Evolutionary conservation across 441 rosid genomes (phyloP), one percentile per base, ranked within the genome.

Genomic region (Gossypium gossypioides): DNA sequence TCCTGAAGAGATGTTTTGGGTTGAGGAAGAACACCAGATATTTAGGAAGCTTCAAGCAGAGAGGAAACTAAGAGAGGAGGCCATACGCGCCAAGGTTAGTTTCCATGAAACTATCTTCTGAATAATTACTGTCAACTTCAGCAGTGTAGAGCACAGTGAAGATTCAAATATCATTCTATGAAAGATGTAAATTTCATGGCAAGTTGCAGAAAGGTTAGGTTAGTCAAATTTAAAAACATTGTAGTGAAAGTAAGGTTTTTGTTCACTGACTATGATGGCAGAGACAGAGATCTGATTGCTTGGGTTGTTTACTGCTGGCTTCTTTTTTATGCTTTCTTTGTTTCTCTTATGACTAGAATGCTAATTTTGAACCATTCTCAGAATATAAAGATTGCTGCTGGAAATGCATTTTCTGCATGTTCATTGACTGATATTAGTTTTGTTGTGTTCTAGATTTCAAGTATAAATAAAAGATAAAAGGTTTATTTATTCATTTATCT

Each of bases 11-110:
- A 32, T 81, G 66, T 86, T 80, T 74, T 92, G 97, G 97, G 85
- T 72, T 74, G 96, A 95, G 78, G 94, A 90, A 85, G 97, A 95
- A 65, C 81, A 81, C 54, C 75, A 34, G 72, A 81, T 86, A 72
- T 92, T 80, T 77, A 72, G 69, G 80, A 87, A 86, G 78, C 88
- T 92, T 57, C 94, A 84, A 69, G 87, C 85, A 64, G 94, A 94
- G 69, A 87, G 97, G 75, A 84, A 81, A 76, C 40, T 80, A 75
- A 86, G 85, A 78, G 96, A 94, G 83, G 91, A 86, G 81, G 96
- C 91, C 56, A n/a, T 86, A 57, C 86, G 86, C 81, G 89, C 82
- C 50, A 90, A 90, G 94, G 99, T 92, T 72, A 81, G 82, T 81
- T 42, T 0, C 71, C 46, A n/a, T 69, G 59, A 55, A 68, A 22